Base-by-base conservation (phyloP, 495 filamentous ascomycete genomes). In the Hypoxylon lenormandii region DNA sequence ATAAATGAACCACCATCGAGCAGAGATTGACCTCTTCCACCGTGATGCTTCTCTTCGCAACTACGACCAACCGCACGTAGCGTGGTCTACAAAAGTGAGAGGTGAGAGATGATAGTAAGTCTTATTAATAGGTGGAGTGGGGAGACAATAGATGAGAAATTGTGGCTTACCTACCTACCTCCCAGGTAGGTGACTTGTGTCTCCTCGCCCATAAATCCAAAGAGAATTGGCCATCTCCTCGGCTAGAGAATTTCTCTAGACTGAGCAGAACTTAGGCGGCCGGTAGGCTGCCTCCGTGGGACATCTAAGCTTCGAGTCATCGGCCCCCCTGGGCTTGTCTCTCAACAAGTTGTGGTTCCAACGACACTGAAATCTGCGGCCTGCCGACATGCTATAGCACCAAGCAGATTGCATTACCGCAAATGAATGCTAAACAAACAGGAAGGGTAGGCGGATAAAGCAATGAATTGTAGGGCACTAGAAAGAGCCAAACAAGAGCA, bases 251-350 rank as follows among this genome's bases (percentile, higher is more conserved):
- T 38, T 21, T n/a, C 45, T 26, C 23, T 16, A 45, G 43, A n/a
- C 19, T 26, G n/a, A 59, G 45, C 36, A 45, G 51, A 58, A 66
- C 46, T 52, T 66, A 47, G 56, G 42, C 43, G 15, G 62, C 36
- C 58, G 68, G 62, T 37, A 71, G 4, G 62, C 57, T 71, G 40
- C 68, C 23, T 65, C 58, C 62, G 58, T 66, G 58, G 68, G 57
- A 71, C 68, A 40, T 58, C 57, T 53, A 66, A 72, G 63, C 47
- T 69, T 76, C 74, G 74, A 76, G 74, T 76, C 74, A 70, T 68
- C 65, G 48, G 36, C 11, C 46, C 63, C 71, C 71, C 64, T 68
- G 46, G 59, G 26, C 16, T 60, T 60, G 67, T 66, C 68, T 70
- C 61, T 43, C 52, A 64, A 40, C 38, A 62, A 61, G 69, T 45